These are phyloP conservation scores for Periconia digitata DNA, from an alignment of 2,329 filamentous ascomycete species.

Conservation along the genomic window DNA sequence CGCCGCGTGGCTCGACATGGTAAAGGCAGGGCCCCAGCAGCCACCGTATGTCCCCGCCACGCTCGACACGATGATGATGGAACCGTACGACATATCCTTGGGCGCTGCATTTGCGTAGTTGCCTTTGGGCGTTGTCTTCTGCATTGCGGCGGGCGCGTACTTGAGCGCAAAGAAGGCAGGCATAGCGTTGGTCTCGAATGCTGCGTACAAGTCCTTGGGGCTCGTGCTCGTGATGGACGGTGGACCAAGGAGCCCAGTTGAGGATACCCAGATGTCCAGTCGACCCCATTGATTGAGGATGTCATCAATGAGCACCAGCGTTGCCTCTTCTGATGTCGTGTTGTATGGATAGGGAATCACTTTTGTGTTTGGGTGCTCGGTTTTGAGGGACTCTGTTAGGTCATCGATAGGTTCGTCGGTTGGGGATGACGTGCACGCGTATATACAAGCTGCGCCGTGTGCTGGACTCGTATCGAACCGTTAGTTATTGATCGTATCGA, in stretches of 20 bases:
- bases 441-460: slow-evolving; percentile 66
- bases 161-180: slow-evolving; percentile 67
- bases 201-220: slow-evolving; percentile 57
- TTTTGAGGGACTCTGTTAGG: slow-evolving; percentile 48
- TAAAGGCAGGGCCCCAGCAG: slow-evolving; percentile 63
- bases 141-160: slow-evolving; percentile 65
- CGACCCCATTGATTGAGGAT: slow-evolving; percentile 61
- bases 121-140: slow-evolving; percentile 57
- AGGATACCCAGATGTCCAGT: slow-evolving; percentile 62
- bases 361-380: slow-evolving; percentile 56
- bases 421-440: slow-evolving; percentile 55
- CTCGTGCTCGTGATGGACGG: slow-evolving; percentile 57
- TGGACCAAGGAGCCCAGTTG: slow-evolving; percentile 60
- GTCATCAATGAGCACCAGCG: slow-evolving; percentile 63
- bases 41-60: slow-evolving; percentile 60
- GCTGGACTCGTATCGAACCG: slow-evolving; percentile 46
- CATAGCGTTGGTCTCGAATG: slow-evolving; percentile 63
- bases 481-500: slow-evolving; percentile 10
- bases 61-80: slow-evolving; percentile 62
- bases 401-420: slow-evolving; percentile 43
- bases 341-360: slow-evolving; percentile 64
- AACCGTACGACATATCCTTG: slow-evolving; percentile 62
- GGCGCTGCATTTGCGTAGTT: slow-evolving; percentile 63
- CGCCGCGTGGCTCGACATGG: slow-evolving; percentile 62
- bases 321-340: slow-evolving; percentile 61